phyloP scores from a whole-genome alignment of 2,329 filamentous ascomycete species.

The Gnomoniopsis smithogilvyi region DNA sequence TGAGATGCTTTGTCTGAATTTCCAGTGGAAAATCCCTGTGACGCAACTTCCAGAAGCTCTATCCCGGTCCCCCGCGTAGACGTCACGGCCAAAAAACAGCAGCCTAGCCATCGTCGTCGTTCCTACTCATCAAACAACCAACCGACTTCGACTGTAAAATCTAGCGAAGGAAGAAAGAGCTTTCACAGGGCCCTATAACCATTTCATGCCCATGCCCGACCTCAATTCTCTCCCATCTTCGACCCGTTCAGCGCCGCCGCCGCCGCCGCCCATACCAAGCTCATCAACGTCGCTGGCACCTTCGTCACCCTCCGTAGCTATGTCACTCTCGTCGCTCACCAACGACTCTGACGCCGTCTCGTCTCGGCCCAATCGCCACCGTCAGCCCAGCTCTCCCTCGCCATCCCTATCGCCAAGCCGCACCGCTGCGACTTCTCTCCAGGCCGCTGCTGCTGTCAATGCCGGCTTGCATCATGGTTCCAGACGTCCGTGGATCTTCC shows the following conservation, averaged over 20 bases:
- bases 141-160: background rate
- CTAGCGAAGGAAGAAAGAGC: background rate
- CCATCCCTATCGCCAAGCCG: constrained; percentile 59
- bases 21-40: too few species aligned
- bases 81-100: too few species aligned
- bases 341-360: constrained; percentile 22
- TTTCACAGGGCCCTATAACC: background rate
- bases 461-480: constrained; percentile 67
- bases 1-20: too few species aligned
- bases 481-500: constrained; percentile 40
- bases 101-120: too few species aligned
- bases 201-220: constrained; percentile 37
- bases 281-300: background rate
- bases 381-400: constrained; percentile 47
- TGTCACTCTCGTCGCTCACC: constrained; percentile 27
- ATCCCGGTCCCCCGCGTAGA: too few species aligned
- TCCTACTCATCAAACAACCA: too few species aligned
- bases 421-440: constrained; percentile 67
- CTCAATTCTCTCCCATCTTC: constrained; percentile 54
- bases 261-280: background rate
- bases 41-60: too few species aligned
- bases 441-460: constrained; percentile 75
- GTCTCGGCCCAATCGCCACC: constrained; percentile 18
- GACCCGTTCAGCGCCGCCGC: constrained; percentile 2
- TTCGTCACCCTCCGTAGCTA: constrained; percentile 36